Evolutionary conservation across 2,329 filamentous ascomycete species (phyloP), one percentile per base, ranked within the genome.

Genomic region (Colletotrichum tropicicola): DNA sequence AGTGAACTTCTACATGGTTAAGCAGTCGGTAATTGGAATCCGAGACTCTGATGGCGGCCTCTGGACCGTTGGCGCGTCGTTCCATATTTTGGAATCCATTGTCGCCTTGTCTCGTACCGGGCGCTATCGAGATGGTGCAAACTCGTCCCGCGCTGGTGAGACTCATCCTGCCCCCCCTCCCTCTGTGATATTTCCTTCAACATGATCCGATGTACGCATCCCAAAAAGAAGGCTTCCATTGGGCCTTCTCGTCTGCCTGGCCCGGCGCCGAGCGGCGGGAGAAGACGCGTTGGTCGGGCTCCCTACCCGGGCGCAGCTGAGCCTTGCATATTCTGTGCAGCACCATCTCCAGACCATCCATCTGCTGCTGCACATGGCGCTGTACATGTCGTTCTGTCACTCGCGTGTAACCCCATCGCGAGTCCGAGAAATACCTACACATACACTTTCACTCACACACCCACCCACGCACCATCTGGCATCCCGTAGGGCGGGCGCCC

Each of bases 371-470:
- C 15, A 23, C 41, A 10, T 23, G 19, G 19, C 21, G 13, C 44
- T 48, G 43, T 48, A 48, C 55, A 32, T 43, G 28, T 37, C 9
- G 53, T 63, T 28, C 37, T 53, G n/a, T n/a, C n/a, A n/a, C n/a
- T n/a, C 41, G 30, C 8, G 60, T 65, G 61, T 65, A 61, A 65
- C 48, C n/a, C 30, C 44, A 55, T 49, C 48, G 35, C 56, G 15
- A 19, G 30, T 44, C 48, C 30, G 30, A 32, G 13, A 32, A 5
- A 32, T 12, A 12, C 32, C 32, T n/a, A n/a, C n/a, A n/a, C n/a
- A n/a, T n/a, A n/a, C n/a, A n/a, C n/a, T n/a, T n/a, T n/a, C n/a
- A n/a, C n/a, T n/a, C n/a, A n/a, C n/a, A n/a, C n/a, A n/a, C n/a
- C n/a, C n/a, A n/a, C n/a, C n/a, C n/a, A n/a, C n/a, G n/a, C n/a